Base-by-base conservation (phyloP, 345 rosid species). In the Eucalyptus cladocalyx region DNA sequence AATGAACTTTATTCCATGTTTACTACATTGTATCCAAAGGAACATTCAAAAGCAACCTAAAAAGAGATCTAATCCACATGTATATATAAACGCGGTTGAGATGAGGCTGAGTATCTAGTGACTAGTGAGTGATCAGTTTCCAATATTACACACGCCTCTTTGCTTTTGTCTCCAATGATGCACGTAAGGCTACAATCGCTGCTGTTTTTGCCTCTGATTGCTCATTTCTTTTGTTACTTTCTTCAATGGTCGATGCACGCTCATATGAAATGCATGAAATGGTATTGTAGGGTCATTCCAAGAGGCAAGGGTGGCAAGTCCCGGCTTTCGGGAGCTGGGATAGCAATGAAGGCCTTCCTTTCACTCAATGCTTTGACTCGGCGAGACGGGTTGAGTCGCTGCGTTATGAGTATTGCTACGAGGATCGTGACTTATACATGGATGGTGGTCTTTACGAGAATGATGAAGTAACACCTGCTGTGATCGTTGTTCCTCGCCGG, bases 301-400 rank as follows among this genome's bases (percentile, higher is more conserved):
- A 76, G 83, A 76, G 83, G 83, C 83, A 40, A 76, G 83, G 83
- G 83, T 34, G 54, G 89, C 92, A 92, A 51, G 92, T 93, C 14
- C 92, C 91, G 6, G 92, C 91, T 28, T 93, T 92, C 54, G 92
- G 92, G 50, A 92, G 94, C 89, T 93, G 93, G 93, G 94, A 93
- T 87, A 91, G 92, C 89, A 86, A 87, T 86, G 92, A 87, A 53
- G 94, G 92, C 47, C 76, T 91, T 26, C 93, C 94, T 8, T 91
- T 93, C 69, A 93, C 92, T 80, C 92, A 91, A 89, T 93, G 90
- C 88, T 93, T 93, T 24, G 94, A 93, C 86, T 91, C 92, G 12
- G 92, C 91, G 4, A 67, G 91, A 34, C 91, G 87, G 80, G 86
- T 49, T 91, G 93, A 53, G 90, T 89, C 88, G 90, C 91, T 51